phyloP scores from a whole-genome alignment of 176 grass and related monocot species.

The Avena eriantha region DNA sequence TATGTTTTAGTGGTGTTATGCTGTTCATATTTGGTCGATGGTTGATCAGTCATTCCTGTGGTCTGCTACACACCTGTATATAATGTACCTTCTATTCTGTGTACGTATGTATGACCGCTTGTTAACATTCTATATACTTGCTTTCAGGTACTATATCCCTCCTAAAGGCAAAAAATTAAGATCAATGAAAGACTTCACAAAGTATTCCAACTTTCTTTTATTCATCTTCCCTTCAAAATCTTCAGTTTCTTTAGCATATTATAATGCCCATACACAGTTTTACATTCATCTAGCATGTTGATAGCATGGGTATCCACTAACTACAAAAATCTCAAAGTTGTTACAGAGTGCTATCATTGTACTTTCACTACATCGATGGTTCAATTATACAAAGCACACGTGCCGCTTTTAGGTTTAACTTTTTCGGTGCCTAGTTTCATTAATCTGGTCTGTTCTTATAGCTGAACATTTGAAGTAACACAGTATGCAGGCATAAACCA shows the following conservation, averaged over 20 bases:
- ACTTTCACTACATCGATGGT: neutral
- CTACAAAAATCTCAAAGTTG: neutral
- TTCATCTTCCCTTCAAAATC: conserved; percentile 2
- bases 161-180: conserved; percentile 50
- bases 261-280: neutral
- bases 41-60: neutral
- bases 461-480: conserved; percentile 17
- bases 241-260: conserved; percentile 29
- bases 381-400: neutral
- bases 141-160: conserved; percentile 64
- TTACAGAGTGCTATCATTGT: neutral
- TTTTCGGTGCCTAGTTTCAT: conserved; percentile 4
- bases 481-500: conserved; percentile 6
- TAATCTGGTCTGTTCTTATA: neutral
- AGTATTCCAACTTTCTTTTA: conserved; percentile 37
- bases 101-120: neutral
- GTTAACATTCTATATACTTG: neutral
- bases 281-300: neutral
- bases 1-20: neutral
- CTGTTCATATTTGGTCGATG: neutral
- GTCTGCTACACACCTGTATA: neutral
- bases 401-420: neutral
- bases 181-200: conserved; percentile 43
- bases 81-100: neutral
- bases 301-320: neutral